Base-by-base conservation (phyloP, 1,284 basidiomycete genomes). In the Paramarasmius palmivorus region DNA sequence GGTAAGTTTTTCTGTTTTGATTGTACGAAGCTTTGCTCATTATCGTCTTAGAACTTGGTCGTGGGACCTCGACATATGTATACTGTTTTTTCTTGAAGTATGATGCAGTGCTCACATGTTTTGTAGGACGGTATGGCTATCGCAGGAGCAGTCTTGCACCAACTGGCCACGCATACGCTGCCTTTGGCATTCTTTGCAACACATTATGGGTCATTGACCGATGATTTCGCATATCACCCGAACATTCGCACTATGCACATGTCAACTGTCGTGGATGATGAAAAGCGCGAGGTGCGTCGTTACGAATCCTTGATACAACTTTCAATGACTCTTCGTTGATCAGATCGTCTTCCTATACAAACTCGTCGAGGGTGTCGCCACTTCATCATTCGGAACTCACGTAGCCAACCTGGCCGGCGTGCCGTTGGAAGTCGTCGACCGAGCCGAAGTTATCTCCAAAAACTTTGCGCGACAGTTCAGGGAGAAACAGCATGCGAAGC, bases 221-320 rank as follows among this genome's bases (percentile, higher is more conserved):
- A 93, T 61, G 92, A 94, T 67, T 93, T 88, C 66, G 79, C 83
- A 1, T 94, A 95, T 63, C 95, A 98, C 65, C 92, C 93, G 0
- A 96, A 95, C 65, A 92, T 98, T 61, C 81, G 91, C 52, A 91
- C 88, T 58, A 95, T 95, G 88, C 88, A 95, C 69, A 97, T 98
- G 95, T 81, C 88, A 41, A 97, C 94, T 0, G 79, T 92, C 50
- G 90, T 98, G 2, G 92, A 97, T 64, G 93, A 97, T 52, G 87
- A 90, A 58, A 90, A 92, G 65, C 82, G 87, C 55, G 92, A 92
- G 72, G 93, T 91, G 57, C 20, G 73, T 66, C 36, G 46, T 1
- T 45, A n/a, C 17, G 38, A 4, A 36, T 35, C 25, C 17, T 14
- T 19, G 26, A 37, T 50, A 32, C 57, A 56, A 34, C 53, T 54